Percentiles rank a stretch among this genome's conserved stretches.
These are phyloP conservation scores for Penicillium griseofulvum DNA, from an alignment of 2,329 filamentous ascomycete species.

Conservation along the genomic window DNA sequence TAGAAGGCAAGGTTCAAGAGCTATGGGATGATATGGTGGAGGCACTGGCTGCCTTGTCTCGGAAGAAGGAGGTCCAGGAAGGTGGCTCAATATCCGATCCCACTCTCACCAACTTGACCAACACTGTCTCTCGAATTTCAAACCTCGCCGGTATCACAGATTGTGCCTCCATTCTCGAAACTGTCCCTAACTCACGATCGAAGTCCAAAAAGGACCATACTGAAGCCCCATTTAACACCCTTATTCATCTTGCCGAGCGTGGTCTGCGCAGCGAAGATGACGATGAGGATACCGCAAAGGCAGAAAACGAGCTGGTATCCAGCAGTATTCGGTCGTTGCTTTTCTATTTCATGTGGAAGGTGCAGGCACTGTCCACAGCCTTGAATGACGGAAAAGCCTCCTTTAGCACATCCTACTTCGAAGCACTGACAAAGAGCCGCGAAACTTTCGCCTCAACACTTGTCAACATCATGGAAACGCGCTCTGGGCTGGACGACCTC, in stretches of 20 bases:
- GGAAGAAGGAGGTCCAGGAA: slow-evolving; percentile 67
- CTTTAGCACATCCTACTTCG: slow-evolving; percentile 63
- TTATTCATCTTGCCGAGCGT: slow-evolving; percentile 70
- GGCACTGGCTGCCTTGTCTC: slow-evolving; percentile 68
- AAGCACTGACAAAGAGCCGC: slow-evolving; percentile 63
- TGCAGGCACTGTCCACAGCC: slow-evolving; percentile 57
- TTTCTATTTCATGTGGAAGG: slow-evolving; percentile 97
- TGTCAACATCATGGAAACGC: slow-evolving; percentile 49
- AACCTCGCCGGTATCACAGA: slow-evolving; percentile 78
- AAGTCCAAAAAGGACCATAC: slow-evolving; percentile 40
- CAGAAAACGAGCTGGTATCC: slow-evolving; percentile 75
- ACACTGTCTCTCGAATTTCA: slow-evolving; percentile 73
- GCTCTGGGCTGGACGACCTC: slow-evolving; percentile 68
- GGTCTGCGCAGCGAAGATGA: slow-evolving; percentile 63
- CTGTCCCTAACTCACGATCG: slow-evolving; percentile 34
- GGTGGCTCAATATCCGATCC: slow-evolving; percentile 67
- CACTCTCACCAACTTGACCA: slow-evolving; percentile 67
- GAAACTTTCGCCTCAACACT: slow-evolving; percentile 53
- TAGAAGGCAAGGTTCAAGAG: slow-evolving; percentile 73
- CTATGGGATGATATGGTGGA: slow-evolving; percentile 84
- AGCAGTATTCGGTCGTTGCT: slow-evolving; percentile 73
- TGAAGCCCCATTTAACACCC: slow-evolving; percentile 58
- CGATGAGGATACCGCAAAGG: slow-evolving; percentile 67
- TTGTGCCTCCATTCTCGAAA: slow-evolving; percentile 72
- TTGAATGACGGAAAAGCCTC: slow-evolving; percentile 55